Evolutionary conservation across 352 stramenopile genomes (phyloP).

Genomic region (Phytophthora tentaculata): DNA sequence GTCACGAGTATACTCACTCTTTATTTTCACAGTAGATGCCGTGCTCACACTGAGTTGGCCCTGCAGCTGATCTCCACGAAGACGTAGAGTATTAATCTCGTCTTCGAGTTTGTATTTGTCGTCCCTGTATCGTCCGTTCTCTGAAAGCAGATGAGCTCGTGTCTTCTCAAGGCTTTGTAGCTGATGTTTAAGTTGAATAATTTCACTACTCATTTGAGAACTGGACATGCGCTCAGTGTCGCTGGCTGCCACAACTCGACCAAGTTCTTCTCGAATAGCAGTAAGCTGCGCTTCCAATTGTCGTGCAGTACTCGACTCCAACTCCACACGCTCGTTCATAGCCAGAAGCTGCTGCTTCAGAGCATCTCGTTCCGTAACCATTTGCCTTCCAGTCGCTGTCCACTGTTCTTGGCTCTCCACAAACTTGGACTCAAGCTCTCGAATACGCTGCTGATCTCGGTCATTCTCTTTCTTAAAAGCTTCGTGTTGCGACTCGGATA

Average conservation of each 20-base stretch:
- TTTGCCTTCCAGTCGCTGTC: constrained; percentile 40
- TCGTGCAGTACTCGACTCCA: constrained; percentile 40
- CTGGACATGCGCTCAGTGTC: constrained; percentile 45
- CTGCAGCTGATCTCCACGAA: constrained; percentile 44
- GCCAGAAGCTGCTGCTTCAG: constrained; percentile 62
- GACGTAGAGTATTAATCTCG: constrained; percentile 38
- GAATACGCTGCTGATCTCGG: constrained; percentile 39
- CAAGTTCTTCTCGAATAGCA: constrained; percentile 55
- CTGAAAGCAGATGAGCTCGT: constrained; percentile 43
- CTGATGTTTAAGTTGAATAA: constrained; percentile 67
- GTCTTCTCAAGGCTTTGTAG: constrained; percentile 54
- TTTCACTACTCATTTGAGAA: constrained; percentile 49
- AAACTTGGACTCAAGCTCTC: constrained; percentile 47
- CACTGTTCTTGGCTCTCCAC: constrained; percentile 43
- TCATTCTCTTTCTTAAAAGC: constrained; percentile 41
- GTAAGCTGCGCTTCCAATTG: constrained; percentile 56
- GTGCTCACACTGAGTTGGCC: constrained; percentile 46
- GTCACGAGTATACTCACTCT: constrained; percentile 50
- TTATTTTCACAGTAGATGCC: constrained; percentile 41
- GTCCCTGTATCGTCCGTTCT: constrained; percentile 50
- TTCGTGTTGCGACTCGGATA: constrained; percentile 40
- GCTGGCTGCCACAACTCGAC: constrained; percentile 38
- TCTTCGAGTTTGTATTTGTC: constrained; percentile 42
- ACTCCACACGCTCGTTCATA: constrained; percentile 46
- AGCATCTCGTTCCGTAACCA: constrained; percentile 50